Evolutionary conservation across 1,284 basidiomycete genomes (phyloP), one percentile per base, ranked within the genome.

Genomic region (Trichosporon inkin): DNA sequence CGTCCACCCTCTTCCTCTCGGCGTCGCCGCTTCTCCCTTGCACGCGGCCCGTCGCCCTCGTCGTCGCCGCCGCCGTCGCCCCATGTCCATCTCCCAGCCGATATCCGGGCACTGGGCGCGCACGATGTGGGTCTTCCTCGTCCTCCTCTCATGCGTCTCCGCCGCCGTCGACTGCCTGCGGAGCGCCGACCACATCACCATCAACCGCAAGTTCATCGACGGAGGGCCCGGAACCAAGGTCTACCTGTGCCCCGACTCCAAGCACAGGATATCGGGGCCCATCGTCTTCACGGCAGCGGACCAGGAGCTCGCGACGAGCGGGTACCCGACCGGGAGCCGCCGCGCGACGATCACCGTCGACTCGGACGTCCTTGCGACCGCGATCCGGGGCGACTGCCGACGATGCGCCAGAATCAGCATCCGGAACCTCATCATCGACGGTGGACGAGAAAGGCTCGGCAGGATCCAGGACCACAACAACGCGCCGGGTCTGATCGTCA

Each of bases 251-350:
- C 80, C 80, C 0, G 70, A 73, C 8, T 70, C 73, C 11, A 67
- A 67, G n/a, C 79, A 81, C 62, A 63, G 68, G 0, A 67, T 82
- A 28, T 70, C 71, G 2, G 71, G 73, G 3, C 69, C 80, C 1
- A 79, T 82, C 65, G 67, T 78, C 58, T 81, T 81, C 69, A 79
- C 78, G 5, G 78, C 76, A 1, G 76, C 75, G 7, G 77, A 80
- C 57, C 81, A 82, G 64, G 79, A 80, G 56, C 66, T 82, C 22
- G 75, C 78, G 17, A 82, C 81, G 3, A 68, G 69, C 47, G 81
- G 80, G 2, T 79, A 80, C 58, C 81, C 81, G 1, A 71, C 71
- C 3, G 79, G 73, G 19, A 68, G 74, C 14, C 69, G 76, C 16
- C 70, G 80, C 32, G 81, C 81, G 0, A 73, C 63, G 10, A 61